Evolutionary conservation across 176 grass and related monocot genomes (phyloP).

Genomic region (maize (Zea mays)): Zm-B73-REFERENCE-NAM-5.0 NC_050096.1:3374501-3375000

Average conservation of each 20-base stretch:
- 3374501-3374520: not conserved
- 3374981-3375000: not conserved
- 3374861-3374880: not conserved
- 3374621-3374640: constrained; percentile 81
- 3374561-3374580: constrained; percentile 76
- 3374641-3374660: constrained; percentile 91
- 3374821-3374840: not conserved
- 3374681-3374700: constrained; percentile 38
- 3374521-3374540: constrained; percentile 11
- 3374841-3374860: not conserved
- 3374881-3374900: not conserved
- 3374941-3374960: not conserved
- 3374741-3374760: constrained; percentile 2
- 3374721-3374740: constrained; percentile 2
- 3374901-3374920: not conserved
- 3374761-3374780: not conserved
- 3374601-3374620: constrained; percentile 65
- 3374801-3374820: not conserved
- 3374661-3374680: constrained; percentile 90
- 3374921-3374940: not conserved
- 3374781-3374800: not conserved
- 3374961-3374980: constrained; percentile 6
- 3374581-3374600: constrained; percentile 69
- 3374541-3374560: constrained; percentile 94
- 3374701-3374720: constrained; percentile 7